Conservation (phyloP, 1,139 yeast genomes). For the Sugiyamaella paludigena region DNA sequence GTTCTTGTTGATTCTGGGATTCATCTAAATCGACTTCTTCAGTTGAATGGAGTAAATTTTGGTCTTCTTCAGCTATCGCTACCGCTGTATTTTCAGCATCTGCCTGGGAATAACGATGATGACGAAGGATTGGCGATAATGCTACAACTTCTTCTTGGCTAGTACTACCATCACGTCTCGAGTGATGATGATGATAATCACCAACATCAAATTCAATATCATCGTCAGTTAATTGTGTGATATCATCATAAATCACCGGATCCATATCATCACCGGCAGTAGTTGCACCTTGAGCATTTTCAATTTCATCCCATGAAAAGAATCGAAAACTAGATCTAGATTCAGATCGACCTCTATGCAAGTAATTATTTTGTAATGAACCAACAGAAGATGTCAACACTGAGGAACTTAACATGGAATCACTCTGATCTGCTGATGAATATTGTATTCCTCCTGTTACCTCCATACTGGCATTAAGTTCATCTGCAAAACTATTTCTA, state of each 20-base stretch:
- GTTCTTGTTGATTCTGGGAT: neutral
- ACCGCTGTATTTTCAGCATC: neutral
- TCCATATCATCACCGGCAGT: slow-evolving; percentile 66
- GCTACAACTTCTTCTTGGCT: slow-evolving; percentile 20
- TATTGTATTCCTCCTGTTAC: neutral
- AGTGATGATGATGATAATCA: too few species aligned
- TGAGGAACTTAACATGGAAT: slow-evolving; percentile 11
- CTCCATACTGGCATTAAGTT: neutral
- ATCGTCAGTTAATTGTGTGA: slow-evolving; percentile 13
- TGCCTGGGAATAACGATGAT: slow-evolving; percentile 4
- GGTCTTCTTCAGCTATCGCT: neutral
- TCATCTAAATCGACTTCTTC: neutral
- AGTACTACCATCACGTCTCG: slow-evolving; percentile 37
- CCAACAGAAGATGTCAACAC: slow-evolving; percentile 7
- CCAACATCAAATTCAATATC: neutral
- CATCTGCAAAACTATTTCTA: slow-evolving; percentile 14
- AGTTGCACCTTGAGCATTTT: slow-evolving; percentile 77
- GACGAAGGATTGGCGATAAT: slow-evolving; percentile 13
- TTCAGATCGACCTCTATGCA: slow-evolving; percentile 25
- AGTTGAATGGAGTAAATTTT: slow-evolving; percentile 5
- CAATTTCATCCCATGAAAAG: slow-evolving; percentile 79
- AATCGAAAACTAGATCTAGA: slow-evolving; percentile 56
- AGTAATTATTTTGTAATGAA: slow-evolving; percentile 1
- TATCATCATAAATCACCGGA: slow-evolving; percentile 39
- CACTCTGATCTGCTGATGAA: slow-evolving; percentile 3